Base-by-base conservation (phyloP, 1,139 yeast species). In the Candida glucosophila region DNA sequence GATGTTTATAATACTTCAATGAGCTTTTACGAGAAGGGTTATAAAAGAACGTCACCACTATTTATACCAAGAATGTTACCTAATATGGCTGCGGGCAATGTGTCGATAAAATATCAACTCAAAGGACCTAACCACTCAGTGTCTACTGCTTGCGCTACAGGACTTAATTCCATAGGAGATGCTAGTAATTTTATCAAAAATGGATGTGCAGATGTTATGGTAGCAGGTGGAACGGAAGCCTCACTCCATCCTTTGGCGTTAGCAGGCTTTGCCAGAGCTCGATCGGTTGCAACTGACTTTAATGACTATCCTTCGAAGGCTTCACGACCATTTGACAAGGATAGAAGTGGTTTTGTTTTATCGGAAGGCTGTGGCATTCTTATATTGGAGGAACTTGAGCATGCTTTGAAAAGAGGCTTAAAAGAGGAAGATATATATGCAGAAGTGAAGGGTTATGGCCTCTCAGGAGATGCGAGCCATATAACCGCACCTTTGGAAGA, bases 61-160 rank as follows among this genome's bases (percentile, higher is more conserved):
- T 81, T 88, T 47, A 75, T 92, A 8, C 97, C 98, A 1, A 76
- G 72, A 38, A 55, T 88, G 24, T 60, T 92, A 27, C 73, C 82
- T 26, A 92, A 90, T 50, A 92, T 92, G 97, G 95, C 95, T 0
- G 86, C 90, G 0, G 97, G 98, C 2, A 79, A 86, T 37, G 71
- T 90, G 4, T 79, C 95, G 4, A 88, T 90, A 31, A 67, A 72
- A 37, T 72, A 76, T 43, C 79, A 81, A 3, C 55, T 85, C 17
- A 60, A 68, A 39, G 99, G 98, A 0, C 95, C 95, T 2, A 73
- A 82, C 29, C 95, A 86, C 47, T 62, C 95, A 0, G 92, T 78
- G 0, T 73, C 95, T 1, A 86, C 97, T 0, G 98, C 98, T 1
- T 92, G 99, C 58, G 95, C 98, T 3, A 86, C 98, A 0, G 99